Evolutionary conservation across 2,329 filamentous ascomycete species (phyloP), one percentile per base, ranked within the genome.

Genomic region (Aspergillus novoparasiticus): DNA sequence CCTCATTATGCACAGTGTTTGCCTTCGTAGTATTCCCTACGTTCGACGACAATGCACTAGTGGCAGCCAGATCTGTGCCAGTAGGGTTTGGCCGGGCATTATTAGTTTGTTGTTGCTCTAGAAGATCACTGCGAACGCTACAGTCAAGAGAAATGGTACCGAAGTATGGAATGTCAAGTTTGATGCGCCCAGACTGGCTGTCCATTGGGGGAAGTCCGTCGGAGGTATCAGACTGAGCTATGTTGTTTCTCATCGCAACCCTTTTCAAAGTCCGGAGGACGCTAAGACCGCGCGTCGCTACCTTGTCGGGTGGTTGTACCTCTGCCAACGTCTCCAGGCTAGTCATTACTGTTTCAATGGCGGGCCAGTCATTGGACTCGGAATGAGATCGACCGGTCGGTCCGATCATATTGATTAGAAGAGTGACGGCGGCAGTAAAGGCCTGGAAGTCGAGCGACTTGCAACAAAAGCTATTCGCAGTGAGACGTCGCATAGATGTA

Each of bases 61-160:
- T 9, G 39, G 39, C 16, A 41, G 19, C 39, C 39, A 41, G 16
- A 3, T 41, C 19, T 41, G 39, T 10, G 6, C 19, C 0, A 9
- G 9, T n/a, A n/a, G 2, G 6, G 1, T 2, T n/a, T n/a, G 39
- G 16, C 2, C 1, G 8, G 1, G 2, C 19, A 16, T n/a, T 10
- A 0, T 41, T 10, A n/a, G 19, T 8, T 0, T 9, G 16, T n/a
- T n/a, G 39, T 10, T n/a, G 39, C 6, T 4, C 39, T n/a, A 6
- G 39, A 6, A n/a, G 6, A 41, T n/a, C 16, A n/a, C 19, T 10
- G 39, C 19, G 16, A 19, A 8, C 9, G 6, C 19, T n/a, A n/a
- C 6, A 41, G 3, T 41, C 39, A 9, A 41, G 16, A 1, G 19
- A 41, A n/a, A 41, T 41, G 6, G 39, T 41, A n/a, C 39, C 39